phyloP scores from a whole-genome alignment of 1,284 basidiomycete species.

The Anthracocystis setariae region DNA sequence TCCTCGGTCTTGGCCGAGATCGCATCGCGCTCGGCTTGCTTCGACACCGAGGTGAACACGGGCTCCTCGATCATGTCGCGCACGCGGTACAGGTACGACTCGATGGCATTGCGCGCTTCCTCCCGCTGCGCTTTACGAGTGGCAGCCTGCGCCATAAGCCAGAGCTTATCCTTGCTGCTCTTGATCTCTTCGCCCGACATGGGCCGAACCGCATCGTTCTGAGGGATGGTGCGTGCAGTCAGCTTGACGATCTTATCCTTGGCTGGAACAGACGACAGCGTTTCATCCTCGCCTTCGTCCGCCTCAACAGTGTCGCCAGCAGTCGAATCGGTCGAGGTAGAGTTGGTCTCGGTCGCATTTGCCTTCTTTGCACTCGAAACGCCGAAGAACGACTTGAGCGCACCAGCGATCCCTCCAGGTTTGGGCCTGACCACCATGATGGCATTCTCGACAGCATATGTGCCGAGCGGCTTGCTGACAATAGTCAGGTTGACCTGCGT shows the following conservation, averaged over 20 bases:
- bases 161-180: slow-evolving; percentile 59
- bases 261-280: slow-evolving; percentile 28
- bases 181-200: slow-evolving; percentile 57
- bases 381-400: slow-evolving; percentile 61
- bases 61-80: slow-evolving; percentile 80
- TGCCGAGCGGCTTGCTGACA: slow-evolving; percentile 54
- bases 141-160: slow-evolving; percentile 78
- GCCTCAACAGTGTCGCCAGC: slow-evolving; percentile 5
- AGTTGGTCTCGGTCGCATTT: slow-evolving; percentile 33
- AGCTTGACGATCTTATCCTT: slow-evolving; percentile 52
- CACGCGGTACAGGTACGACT: slow-evolving; percentile 89
- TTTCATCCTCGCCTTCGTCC: slow-evolving; percentile 21
- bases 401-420: slow-evolving; percentile 55
- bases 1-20: slow-evolving; percentile 77
- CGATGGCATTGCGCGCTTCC: slow-evolving; percentile 90
- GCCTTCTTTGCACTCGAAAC: slow-evolving; percentile 43
- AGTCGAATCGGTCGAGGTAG: slow-evolving; percentile 20
- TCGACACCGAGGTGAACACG: slow-evolving; percentile 79
- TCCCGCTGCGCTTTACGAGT: slow-evolving; percentile 80
- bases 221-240: slow-evolving; percentile 39
- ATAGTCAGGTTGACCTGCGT: slow-evolving; percentile 61
- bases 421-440: slow-evolving; percentile 60
- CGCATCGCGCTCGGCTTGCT: slow-evolving; percentile 76
- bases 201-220: slow-evolving; percentile 41
- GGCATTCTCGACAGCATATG: slow-evolving; percentile 53